Evolutionary conservation across 176 grass and related monocot species (phyloP).

Genomic region (Eragrostis curvula): DNA sequence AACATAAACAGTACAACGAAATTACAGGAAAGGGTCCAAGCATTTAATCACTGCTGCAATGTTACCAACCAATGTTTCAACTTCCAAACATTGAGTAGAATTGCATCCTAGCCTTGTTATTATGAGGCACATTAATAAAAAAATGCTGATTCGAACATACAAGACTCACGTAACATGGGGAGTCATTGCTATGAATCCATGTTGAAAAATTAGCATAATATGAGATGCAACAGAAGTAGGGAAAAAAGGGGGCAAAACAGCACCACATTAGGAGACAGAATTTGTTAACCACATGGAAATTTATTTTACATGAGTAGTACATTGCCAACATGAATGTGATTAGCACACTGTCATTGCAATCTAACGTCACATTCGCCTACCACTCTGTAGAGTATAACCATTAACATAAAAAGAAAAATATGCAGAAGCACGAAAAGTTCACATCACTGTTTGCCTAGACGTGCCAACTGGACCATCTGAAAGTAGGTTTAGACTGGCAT

Average conservation of each 20-base stretch:
- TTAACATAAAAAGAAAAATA: constrained; percentile 13
- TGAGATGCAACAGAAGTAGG: not conserved
- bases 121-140: not conserved
- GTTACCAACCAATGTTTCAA: not conserved
- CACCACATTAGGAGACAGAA: not conserved
- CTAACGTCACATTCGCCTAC: not conserved
- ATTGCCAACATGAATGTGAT: not conserved
- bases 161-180: not conserved
- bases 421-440: not conserved
- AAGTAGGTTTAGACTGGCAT: not conserved
- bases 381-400: not conserved
- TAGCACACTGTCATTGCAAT: not conserved
- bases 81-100: not conserved
- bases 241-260: not conserved
- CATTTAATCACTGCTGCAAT: not conserved
- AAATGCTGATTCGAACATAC: not conserved
- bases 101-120: not conserved
- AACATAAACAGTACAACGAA: not conserved
- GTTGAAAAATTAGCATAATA: constrained; percentile 6
- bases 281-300: not conserved
- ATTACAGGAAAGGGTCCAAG: not conserved
- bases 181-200: constrained; percentile 2
- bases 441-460: not conserved
- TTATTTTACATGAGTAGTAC: not conserved
- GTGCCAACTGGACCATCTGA: not conserved